Conservation (phyloP, 2,329 filamentous ascomycete species). For the Fusarium sacchari region DNA sequence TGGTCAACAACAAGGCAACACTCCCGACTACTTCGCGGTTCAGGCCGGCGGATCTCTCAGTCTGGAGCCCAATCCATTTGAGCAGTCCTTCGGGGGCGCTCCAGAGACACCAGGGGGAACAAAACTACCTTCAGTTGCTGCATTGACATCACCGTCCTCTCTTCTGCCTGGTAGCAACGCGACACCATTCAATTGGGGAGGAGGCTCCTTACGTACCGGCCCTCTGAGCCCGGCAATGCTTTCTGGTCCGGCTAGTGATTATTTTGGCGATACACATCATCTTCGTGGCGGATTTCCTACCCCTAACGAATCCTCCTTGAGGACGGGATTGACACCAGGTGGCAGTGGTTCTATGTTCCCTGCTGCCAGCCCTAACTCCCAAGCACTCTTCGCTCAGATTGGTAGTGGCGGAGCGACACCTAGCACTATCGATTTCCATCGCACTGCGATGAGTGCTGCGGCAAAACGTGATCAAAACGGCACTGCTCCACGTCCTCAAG, state of each 20-base stretch:
- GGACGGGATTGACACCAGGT: constrained; percentile 91
- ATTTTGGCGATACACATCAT: constrained; percentile 83
- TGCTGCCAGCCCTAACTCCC: constrained; percentile 85
- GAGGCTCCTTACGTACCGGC: constrained; percentile 87
- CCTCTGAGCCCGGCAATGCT: constrained; percentile 98
- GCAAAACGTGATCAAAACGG: constrained; percentile 66
- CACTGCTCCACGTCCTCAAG: constrained; percentile 42
- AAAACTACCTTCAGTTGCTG: constrained; percentile 88
- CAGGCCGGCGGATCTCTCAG: constrained; percentile 67
- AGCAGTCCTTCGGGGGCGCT: constrained; percentile 83
- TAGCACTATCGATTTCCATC: constrained; percentile 91
- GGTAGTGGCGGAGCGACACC: constrained; percentile 87
- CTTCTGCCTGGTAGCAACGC: constrained; percentile 78
- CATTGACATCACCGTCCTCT: constrained; percentile 89
- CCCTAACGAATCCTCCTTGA: constrained; percentile 93
- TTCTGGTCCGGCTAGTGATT: constrained; percentile 84
- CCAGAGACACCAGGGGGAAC: constrained; percentile 85
- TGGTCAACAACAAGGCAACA: constrained; percentile 59
- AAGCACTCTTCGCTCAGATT: constrained; percentile 82
- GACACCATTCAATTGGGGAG: constrained; percentile 81
- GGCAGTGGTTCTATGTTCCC: constrained; percentile 98
- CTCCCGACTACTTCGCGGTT: constrained; percentile 75
- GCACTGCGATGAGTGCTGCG: constrained; percentile 86
- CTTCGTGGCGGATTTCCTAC: constrained; percentile 89
- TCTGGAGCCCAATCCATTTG: constrained; percentile 95